Base-by-base conservation (phyloP, 768 basidiomycete genomes). In the Boletus sp. region DNA sequence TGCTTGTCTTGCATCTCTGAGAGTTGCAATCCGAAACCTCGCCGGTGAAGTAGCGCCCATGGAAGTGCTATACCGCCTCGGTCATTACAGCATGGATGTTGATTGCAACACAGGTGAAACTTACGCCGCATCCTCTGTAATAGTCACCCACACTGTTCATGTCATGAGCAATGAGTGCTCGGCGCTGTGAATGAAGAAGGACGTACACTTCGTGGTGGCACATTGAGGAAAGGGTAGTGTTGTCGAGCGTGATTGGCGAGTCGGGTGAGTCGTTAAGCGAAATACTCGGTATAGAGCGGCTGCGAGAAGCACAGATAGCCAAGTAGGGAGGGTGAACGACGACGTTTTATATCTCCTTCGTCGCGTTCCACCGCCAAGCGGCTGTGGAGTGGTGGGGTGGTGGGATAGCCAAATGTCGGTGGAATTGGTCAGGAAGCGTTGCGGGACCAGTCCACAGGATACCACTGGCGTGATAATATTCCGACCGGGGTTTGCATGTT, bases 171-270 rank as follows among this genome's bases (percentile, higher is more conserved):
- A 51, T 4, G 47, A 8, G 30, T 19, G 23, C 3, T n/a, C 27
- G 43, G 15, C 30, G 14, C 2, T 9, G 21, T 10, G 33, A 29
- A 21, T 3, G 14, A n/a, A 37, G 7, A 29, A 25, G 7, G 0
- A 46, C 73, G 54, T 53, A 73, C 72, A 74, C 51, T 67, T 74
- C 72, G 63, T 73, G 73, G 47, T 66, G 69, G 52, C 72, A 73
- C 72, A 73, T 72, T 9, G 50, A 29, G 30, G 35, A 42, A 21
- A 41, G 49, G 34, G 43, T 38, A n/a, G 11, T 8, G 42, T 27
- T 37, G 30, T 32, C 13, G 34, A 49, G 27, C 8, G 48, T 42
- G 25, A 27, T 14, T 40, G 10, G 25, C 21, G 32, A 35, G 46
- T 25, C 46, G 33, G 46, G 25, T 14, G 13, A 25, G 46, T 21